Conservation (phyloP, 2,329 filamentous ascomycete genomes). For the Ophiostoma australiae region DNA sequence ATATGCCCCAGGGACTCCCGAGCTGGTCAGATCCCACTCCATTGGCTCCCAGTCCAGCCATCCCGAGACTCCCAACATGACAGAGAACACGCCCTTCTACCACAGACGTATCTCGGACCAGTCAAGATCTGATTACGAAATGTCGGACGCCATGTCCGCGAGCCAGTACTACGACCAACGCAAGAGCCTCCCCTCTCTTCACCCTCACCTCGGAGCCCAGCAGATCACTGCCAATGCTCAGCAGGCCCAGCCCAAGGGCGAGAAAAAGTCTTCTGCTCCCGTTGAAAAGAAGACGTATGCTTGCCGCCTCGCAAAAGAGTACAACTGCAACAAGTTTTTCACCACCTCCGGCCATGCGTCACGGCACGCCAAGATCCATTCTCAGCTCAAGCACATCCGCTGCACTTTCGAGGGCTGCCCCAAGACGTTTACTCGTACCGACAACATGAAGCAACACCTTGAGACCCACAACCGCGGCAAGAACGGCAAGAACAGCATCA, state of each 20-base stretch:
- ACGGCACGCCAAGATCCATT: constrained; percentile 79
- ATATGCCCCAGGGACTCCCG: constrained; percentile 26
- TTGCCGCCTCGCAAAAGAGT: constrained; percentile 66
- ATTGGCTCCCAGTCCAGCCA: constrained; percentile 7
- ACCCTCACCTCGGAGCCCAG: background rate
- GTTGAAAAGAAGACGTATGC: constrained; percentile 59
- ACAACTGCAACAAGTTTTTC: constrained; percentile 72
- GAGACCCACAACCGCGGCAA: constrained; percentile 58
- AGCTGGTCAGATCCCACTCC: background rate
- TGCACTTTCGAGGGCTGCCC: constrained; percentile 65
- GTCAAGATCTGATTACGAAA: background rate
- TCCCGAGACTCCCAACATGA: constrained; percentile 39
- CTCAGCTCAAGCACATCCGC: constrained; percentile 69
- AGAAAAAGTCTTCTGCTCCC: no score
- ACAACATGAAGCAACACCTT: constrained; percentile 85
- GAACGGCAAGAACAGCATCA: constrained; percentile 33
- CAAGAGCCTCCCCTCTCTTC: background rate
- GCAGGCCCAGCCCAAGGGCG: background rate
- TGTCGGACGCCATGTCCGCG: background rate
- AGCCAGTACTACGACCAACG: background rate
- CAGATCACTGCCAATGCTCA: background rate
- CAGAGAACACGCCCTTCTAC: background rate
- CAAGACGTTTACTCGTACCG: constrained; percentile 75
- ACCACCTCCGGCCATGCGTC: constrained; percentile 83
- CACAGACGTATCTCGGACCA: constrained; percentile 33